A percentile compares a stretch with the other conserved stretches of the same genome.
These are phyloP conservation scores for Polyporus tsugae DNA, from an alignment of 1,284 basidiomycete genomes.

Conservation along the genomic window DNA sequence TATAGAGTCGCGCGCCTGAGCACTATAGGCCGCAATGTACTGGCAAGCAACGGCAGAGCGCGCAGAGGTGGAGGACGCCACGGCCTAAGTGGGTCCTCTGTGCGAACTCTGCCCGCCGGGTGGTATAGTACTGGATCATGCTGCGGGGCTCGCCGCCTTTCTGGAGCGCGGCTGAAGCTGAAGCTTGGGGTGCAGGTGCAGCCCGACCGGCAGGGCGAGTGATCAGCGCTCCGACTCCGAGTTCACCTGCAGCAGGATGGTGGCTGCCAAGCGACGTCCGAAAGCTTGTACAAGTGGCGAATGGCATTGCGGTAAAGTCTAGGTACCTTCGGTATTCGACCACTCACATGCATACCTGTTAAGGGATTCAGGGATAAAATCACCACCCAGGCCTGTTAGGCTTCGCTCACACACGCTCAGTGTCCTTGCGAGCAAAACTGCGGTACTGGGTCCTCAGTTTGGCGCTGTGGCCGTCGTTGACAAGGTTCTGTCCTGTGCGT, in stretches of 20 bases:
- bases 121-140: not conserved
- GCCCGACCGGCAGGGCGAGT: not conserved
- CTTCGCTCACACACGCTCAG: not conserved
- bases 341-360: not conserved
- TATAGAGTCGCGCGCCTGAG: not conserved
- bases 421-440: not conserved
- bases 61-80: not conserved
- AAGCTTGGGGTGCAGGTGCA: not conserved
- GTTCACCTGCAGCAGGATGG: not conserved
- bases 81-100: not conserved
- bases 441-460: not conserved
- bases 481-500: not conserved
- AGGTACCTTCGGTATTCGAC: not conserved
- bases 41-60: no score
- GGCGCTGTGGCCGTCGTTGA: not conserved
- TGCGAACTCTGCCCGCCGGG: constrained; percentile 1
- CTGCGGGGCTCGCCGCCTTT: not conserved
- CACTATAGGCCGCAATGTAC: not conserved
- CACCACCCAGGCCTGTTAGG: not conserved
- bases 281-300: not conserved
- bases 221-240: not conserved
- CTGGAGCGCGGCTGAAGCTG: not conserved
- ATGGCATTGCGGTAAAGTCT: not conserved
- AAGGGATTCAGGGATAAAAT: not conserved
- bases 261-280: not conserved